Percentiles rank a stretch among this genome's conserved stretches.
These are phyloP conservation scores for Casuarina equisetifolia DNA, from an alignment of 306 rosid species.

Conservation along the genomic window DNA sequence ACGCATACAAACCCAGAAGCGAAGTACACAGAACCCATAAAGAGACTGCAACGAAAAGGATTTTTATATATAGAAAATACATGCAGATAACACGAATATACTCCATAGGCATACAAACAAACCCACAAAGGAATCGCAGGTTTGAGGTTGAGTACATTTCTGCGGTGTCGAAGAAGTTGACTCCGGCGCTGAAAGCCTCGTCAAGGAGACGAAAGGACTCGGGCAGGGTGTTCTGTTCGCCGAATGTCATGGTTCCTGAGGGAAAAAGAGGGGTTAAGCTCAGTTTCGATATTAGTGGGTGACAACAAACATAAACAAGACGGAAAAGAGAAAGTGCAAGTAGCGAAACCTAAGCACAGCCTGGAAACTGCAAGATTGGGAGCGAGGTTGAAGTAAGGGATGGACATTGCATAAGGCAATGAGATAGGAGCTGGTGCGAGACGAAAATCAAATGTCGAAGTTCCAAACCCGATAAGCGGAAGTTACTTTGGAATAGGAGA, in stretches of 20 bases:
- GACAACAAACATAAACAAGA: not conserved
- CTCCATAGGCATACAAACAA: not conserved
- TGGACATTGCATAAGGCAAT: constrained; percentile 37
- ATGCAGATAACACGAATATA: not conserved
- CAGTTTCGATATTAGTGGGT: not conserved
- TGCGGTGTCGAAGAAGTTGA: constrained; percentile 90
- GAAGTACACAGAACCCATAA: not conserved
- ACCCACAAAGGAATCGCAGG: not conserved
- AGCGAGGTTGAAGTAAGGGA: constrained; percentile 67
- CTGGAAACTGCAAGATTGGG: constrained; percentile 64
- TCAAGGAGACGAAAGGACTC: constrained; percentile 76
- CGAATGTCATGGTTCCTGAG: constrained; percentile 90
- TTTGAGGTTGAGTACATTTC: constrained; percentile 55
- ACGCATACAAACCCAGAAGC: not conserved
- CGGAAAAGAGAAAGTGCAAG: not conserved
- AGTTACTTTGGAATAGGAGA: not conserved
- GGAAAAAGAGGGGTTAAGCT: not conserved
- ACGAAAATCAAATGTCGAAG: too few relatives aligned
- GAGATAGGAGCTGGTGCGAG: not conserved
- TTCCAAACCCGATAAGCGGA: too few relatives aligned
- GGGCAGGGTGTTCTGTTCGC: constrained; percentile 66
- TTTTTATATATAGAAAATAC: not conserved
- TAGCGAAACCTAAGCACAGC: constrained; percentile 64
- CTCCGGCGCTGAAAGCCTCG: constrained; percentile 60
- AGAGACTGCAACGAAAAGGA: not conserved